A percentile compares a stretch with the other conserved stretches of the same genome.
Evolutionary conservation across 2,329 filamentous ascomycete genomes (phyloP).

Genomic region (Penicillium sp.): DNA sequence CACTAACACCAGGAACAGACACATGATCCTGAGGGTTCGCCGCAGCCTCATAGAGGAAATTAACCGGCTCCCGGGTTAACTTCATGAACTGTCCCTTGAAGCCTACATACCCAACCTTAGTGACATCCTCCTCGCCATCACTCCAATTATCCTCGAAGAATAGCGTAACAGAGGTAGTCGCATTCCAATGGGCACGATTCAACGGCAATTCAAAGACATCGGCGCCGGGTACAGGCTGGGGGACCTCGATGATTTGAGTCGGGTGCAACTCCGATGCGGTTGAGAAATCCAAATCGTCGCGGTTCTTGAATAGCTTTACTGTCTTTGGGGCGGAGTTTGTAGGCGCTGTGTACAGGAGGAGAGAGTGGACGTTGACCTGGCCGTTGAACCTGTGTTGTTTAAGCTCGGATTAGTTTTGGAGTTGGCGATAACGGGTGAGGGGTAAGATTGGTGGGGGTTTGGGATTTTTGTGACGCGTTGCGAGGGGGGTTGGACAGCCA

Average conservation of each 20-base stretch:
- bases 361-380: constrained; percentile 86
- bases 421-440: constrained; percentile 21
- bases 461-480: neutral
- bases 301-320: constrained; percentile 84
- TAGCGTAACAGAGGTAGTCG: constrained; percentile 74
- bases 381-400: constrained; percentile 70
- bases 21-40: constrained; percentile 85
- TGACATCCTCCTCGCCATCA: constrained; percentile 75
- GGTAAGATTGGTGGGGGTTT: constrained; percentile 22
- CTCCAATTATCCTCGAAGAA: constrained; percentile 93
- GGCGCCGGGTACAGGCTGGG: constrained; percentile 60
- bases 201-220: constrained; percentile 84
- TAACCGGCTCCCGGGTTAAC: constrained; percentile 75
- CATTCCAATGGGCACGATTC: constrained; percentile 83
- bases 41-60: constrained; percentile 89
- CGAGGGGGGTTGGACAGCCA: neutral
- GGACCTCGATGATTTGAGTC: constrained; percentile 73
- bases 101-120: constrained; percentile 75
- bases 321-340: constrained; percentile 72
- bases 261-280: constrained; percentile 67
- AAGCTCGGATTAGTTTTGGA: constrained; percentile 3
- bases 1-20: constrained; percentile 45
- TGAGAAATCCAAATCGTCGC: constrained; percentile 79
- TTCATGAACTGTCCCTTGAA: constrained; percentile 95
- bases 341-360: constrained; percentile 77